Base-by-base conservation (phyloP, 768 basidiomycete genomes). In the Hygrophoropsis aurantiaca region DNA sequence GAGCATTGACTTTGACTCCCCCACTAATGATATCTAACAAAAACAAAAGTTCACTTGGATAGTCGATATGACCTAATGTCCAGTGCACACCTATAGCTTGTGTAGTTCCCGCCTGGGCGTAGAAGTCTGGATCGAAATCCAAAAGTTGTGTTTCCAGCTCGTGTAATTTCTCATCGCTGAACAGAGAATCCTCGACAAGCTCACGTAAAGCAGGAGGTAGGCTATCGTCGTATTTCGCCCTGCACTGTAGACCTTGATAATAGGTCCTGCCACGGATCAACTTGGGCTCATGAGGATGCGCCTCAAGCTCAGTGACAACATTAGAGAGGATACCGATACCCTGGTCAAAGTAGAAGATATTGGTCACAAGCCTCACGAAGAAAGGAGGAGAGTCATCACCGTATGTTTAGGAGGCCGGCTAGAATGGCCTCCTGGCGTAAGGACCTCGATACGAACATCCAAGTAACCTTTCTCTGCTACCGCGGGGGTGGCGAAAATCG, bases 361-460 rank as follows among this genome's bases (percentile, higher is more conserved):
- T 6, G 7, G 13, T 7, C 27, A 30, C 27, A 30, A 6, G 27
- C 40, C 21, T 3, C 18, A 0, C 35, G 42, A 20, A 4, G 38
- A 21, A 7, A 45, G 6, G 40, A 2, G 3, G 8, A 3, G 24
- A 13, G 21, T 20, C 53, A 65, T 51, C 62, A 69, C 77, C 4
- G 82, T 82, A 56, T 82, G 80, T 15, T 58, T 45, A 6, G 75
- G 77, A 7, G 81, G 81, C 1, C 70, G 66, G 51, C 74, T 75
- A 1, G 80, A 80, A 55, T 81, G 82, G 0, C 82, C 80, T 13
- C 80, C 80, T 1, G 73, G 69, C 2, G 73, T 71, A 23, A 62
- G 50, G 5, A 78, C 74, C 15, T 73, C 65, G 40, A 80, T 56
- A 11, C 67, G 62, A 26, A 74, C 59, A 41, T 73, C 67, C 38